Percentiles rank a stretch among this genome's conserved stretches.
Conservation (phyloP, 2,329 filamentous ascomycete species). For the Westerdykella ornata region DNA sequence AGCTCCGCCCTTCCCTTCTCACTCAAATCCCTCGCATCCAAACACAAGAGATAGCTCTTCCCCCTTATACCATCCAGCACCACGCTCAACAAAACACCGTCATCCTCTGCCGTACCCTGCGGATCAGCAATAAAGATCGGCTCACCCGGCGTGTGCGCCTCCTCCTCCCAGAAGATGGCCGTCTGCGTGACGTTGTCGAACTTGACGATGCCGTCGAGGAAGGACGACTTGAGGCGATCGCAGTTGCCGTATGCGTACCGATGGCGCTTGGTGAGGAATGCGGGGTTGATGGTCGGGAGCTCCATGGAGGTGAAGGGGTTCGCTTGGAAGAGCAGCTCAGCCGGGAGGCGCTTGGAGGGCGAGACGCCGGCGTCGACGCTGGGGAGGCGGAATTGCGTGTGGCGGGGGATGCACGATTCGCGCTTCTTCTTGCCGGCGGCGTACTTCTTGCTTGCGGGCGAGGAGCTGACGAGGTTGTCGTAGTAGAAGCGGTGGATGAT, state of each 20-base stretch:
- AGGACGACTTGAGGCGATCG: conserved; percentile 52
- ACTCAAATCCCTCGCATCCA: conserved; percentile 56
- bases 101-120: conserved; percentile 50
- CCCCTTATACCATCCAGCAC: conserved; percentile 56
- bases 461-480: conserved; percentile 24
- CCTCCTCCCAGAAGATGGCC: conserved; percentile 51
- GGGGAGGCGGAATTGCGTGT: conserved; percentile 26
- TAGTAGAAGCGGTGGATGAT: conserved; percentile 64
- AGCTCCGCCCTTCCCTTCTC: conserved; percentile 61
- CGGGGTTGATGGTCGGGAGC: conserved; percentile 60
- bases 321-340: conserved; percentile 44
- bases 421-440: conserved; percentile 22
- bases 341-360: conserved; percentile 9
- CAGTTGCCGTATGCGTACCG: conserved; percentile 56
- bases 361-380: conserved; percentile 34
- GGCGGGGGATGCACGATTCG: conserved; percentile 20
- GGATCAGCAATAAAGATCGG: conserved; percentile 58
- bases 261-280: conserved; percentile 47
- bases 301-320: conserved; percentile 51
- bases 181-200: conserved; percentile 53
- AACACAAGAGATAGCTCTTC: conserved; percentile 59
- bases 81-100: conserved; percentile 56
- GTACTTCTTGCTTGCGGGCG: conserved; percentile 10
- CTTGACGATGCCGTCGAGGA: conserved; percentile 60
- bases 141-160: conserved; percentile 61